Evolutionary conservation across 1,284 basidiomycete species (phyloP).

Genomic region (Coniferiporia weirii): DNA sequence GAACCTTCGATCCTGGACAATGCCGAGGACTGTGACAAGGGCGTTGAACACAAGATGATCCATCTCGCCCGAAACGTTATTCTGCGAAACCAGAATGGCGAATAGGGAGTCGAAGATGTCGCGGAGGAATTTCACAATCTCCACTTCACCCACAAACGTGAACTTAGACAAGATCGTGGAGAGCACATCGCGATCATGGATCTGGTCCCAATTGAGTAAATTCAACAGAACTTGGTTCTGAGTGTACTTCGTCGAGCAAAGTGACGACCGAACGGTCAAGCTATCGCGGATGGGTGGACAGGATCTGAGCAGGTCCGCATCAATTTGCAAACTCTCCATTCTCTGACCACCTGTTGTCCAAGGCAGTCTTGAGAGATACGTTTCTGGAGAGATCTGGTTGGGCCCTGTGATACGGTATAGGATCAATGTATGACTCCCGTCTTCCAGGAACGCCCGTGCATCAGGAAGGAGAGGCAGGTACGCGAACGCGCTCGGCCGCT

Average conservation of each 20-base stretch:
- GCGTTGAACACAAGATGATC: constrained; percentile 88
- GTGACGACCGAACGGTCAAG: constrained; percentile 79
- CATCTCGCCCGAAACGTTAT: constrained; percentile 74
- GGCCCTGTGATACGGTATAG: constrained; percentile 78
- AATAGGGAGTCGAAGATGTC: constrained; percentile 94
- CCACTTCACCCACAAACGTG: constrained; percentile 87
- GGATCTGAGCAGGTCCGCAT: constrained; percentile 58
- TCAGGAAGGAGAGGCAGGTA: constrained; percentile 87
- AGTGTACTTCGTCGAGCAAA: constrained; percentile 91
- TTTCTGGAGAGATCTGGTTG: constrained; percentile 52
- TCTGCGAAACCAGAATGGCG: constrained; percentile 74
- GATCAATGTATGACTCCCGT: constrained; percentile 83
- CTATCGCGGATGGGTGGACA: constrained; percentile 74
- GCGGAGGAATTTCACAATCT: constrained; percentile 92
- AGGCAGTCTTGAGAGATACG: constrained; percentile 68
- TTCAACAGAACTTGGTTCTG: constrained; percentile 86
- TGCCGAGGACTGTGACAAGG: constrained; percentile 84
- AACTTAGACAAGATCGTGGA: constrained; percentile 79
- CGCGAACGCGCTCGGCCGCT: constrained; percentile 87
- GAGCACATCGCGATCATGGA: constrained; percentile 62
- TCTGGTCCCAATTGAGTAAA: constrained; percentile 80
- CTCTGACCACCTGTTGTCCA: constrained; percentile 51
- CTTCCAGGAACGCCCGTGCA: constrained; percentile 78
- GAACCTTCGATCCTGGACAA: constrained; percentile 93
- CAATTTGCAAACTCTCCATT: constrained; percentile 53